Percentiles rank a stretch among this genome's conserved stretches.
These are phyloP conservation scores for Acacia pycnantha DNA, from an alignment of 331 rosid species.

Conservation along the genomic window DNA sequence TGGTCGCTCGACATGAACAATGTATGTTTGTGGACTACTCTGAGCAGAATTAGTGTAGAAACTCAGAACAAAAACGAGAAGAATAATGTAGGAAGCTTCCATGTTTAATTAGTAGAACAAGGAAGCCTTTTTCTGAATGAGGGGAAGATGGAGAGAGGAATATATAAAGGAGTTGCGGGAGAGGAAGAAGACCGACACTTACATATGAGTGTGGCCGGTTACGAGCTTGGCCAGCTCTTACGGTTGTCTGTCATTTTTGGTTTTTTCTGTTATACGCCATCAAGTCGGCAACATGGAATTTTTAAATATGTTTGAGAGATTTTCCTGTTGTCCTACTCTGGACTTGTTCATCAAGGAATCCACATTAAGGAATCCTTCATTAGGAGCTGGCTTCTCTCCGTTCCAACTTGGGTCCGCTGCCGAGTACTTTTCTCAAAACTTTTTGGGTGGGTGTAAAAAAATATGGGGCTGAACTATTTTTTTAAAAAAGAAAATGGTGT, in stretches of 20 bases:
- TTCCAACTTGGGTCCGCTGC: no score
- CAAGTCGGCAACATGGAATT: constrained; percentile 29
- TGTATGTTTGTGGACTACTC: constrained; percentile 51
- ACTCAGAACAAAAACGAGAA: constrained; percentile 39
- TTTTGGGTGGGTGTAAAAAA: no score
- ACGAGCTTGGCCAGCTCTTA: neutral
- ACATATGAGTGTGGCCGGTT: neutral
- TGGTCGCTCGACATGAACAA: constrained; percentile 56
- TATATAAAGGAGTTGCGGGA: constrained; percentile 16
- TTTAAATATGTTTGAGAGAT: constrained; percentile 13
- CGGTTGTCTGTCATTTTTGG: constrained; percentile 10
- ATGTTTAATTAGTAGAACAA: constrained; percentile 37
- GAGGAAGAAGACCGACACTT: constrained; percentile 28
- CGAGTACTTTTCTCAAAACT: no score
- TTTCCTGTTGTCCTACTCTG: constrained; percentile 1
- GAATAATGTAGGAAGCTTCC: constrained; percentile 34
- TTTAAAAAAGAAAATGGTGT: no score
- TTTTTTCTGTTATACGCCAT: neutral
- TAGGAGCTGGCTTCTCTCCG: no score
- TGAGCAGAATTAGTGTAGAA: constrained; percentile 33
- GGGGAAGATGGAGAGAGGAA: constrained; percentile 21
- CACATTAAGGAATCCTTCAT: no score
- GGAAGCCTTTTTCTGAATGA: neutral
- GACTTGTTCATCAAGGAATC: neutral
- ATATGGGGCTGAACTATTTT: no score